These are phyloP conservation scores for Zalerion maritima DNA, from an alignment of 495 filamentous ascomycete genomes.

Conservation along the genomic window DNA sequence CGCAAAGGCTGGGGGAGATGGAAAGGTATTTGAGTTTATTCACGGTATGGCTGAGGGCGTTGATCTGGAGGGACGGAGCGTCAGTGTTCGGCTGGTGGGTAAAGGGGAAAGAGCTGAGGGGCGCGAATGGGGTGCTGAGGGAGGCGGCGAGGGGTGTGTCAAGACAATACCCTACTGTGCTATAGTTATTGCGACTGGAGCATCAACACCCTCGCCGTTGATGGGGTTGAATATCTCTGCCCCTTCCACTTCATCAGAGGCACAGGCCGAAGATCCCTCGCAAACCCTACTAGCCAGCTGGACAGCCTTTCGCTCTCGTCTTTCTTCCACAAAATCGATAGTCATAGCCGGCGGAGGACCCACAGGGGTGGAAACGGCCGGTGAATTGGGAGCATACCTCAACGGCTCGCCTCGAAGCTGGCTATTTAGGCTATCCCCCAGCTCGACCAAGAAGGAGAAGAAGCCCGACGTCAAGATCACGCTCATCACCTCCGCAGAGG, in stretches of 20 bases:
- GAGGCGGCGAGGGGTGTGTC: too few relatives aligned
- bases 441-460: slow-evolving; percentile 14
- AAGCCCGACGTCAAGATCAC: slow-evolving; percentile 29
- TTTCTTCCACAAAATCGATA: slow-evolving; percentile 37
- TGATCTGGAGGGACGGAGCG: slow-evolving; percentile 23
- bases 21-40: slow-evolving; percentile 34
- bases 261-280: too few relatives aligned
- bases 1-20: too few relatives aligned
- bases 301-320: slow-evolving; percentile 22
- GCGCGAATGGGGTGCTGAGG: too few relatives aligned
- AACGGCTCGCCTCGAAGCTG: slow-evolving; percentile 23
- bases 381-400: slow-evolving; percentile 40
- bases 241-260: slow-evolving; percentile 15
- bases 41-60: slow-evolving; percentile 36
- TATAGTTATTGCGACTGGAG: slow-evolving; percentile 25
- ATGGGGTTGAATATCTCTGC: slow-evolving; percentile 24
- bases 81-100: slow-evolving; percentile 17
- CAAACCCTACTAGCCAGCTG: slow-evolving; percentile 21
- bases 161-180: slow-evolving; percentile 31
- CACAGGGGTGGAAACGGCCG: slow-evolving; percentile 47
- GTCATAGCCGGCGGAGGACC: slow-evolving; percentile 53
- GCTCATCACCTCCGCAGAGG: slow-evolving; percentile 18
- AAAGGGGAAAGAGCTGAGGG: neutral
- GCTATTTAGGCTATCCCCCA: slow-evolving; percentile 7
- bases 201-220: slow-evolving; percentile 33